Percentiles rank a stretch among this genome's conserved stretches.
Evolutionary conservation across 1,139 yeast species (phyloP).

Genomic region (Meyerozyma smithsonii): DNA sequence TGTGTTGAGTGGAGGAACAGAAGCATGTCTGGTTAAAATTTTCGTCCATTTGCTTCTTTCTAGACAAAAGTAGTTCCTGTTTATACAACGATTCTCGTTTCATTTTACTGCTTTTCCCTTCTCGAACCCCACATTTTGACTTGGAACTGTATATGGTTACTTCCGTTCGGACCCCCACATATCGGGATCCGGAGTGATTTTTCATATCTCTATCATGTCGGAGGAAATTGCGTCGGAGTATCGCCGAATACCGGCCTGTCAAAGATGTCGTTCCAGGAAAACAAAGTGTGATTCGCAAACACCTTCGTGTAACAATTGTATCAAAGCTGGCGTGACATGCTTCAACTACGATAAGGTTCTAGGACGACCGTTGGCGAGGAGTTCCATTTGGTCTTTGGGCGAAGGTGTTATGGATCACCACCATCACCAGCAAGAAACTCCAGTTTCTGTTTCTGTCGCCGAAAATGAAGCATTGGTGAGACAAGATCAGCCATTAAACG

Average conservation of each 20-base stretch:
- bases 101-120: no score
- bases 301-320: constrained; percentile 76
- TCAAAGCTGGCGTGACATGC: constrained; percentile 68
- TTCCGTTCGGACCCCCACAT: no score
- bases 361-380: constrained; percentile 41
- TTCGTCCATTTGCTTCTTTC: no score
- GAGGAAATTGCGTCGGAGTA: not conserved
- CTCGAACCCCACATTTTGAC: no score
- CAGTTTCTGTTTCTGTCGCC: not conserved
- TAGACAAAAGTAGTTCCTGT: no score
- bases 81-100: no score
- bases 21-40: no score
- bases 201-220: not conserved
- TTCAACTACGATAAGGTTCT: constrained; percentile 84
- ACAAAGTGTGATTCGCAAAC: constrained; percentile 80
- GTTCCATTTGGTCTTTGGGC: not conserved
- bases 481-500: no score
- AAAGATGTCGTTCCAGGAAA: constrained; percentile 73
- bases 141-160: no score
- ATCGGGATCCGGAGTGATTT: no score
- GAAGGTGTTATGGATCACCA: not conserved
- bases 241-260: constrained; percentile 63
- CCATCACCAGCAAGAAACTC: not conserved
- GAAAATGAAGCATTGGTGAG: not conserved
- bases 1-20: no score